Percentiles rank a stretch among this genome's conserved stretches.
These are phyloP conservation scores for Malania oleifera DNA, from an alignment of 164 flowering plant species.

Conservation along the genomic window DNA sequence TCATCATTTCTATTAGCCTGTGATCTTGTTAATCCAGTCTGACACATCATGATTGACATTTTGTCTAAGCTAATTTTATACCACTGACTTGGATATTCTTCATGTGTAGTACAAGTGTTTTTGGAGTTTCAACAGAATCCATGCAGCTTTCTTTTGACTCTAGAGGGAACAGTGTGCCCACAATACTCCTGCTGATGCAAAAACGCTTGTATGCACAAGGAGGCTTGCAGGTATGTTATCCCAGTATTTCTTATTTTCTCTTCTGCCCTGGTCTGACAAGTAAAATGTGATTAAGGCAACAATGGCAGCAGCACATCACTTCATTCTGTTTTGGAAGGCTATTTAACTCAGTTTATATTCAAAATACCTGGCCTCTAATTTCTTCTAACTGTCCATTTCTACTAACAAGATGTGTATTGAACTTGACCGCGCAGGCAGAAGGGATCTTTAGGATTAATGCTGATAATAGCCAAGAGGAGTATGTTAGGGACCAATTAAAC, in stretches of 20 bases:
- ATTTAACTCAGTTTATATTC: too few species aligned
- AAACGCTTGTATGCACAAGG: conserved; percentile 67
- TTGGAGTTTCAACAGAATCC: conserved; percentile 92
- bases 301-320: too few species aligned
- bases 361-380: neutral
- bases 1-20: neutral
- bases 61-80: neutral
- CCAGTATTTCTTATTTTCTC: neutral
- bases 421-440: conserved; percentile 81
- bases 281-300: neutral
- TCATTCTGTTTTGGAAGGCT: too few species aligned
- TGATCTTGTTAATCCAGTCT: neutral
- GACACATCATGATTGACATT: neutral
- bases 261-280: neutral
- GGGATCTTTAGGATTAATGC: conserved; percentile 89
- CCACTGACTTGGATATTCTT: conserved; percentile 4
- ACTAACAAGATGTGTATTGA: too few species aligned
- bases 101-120: conserved; percentile 64
- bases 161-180: conserved; percentile 91
- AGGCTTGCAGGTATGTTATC: conserved; percentile 58
- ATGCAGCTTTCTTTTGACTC: conserved; percentile 92
- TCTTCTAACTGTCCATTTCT: neutral
- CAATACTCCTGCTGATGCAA: conserved; percentile 88
- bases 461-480: conserved; percentile 81
- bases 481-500: conserved; percentile 78